Percentiles rank a stretch among this genome's conserved stretches.
Conservation (phyloP, 345 rosid genomes). For the Garcia nutans region DNA sequence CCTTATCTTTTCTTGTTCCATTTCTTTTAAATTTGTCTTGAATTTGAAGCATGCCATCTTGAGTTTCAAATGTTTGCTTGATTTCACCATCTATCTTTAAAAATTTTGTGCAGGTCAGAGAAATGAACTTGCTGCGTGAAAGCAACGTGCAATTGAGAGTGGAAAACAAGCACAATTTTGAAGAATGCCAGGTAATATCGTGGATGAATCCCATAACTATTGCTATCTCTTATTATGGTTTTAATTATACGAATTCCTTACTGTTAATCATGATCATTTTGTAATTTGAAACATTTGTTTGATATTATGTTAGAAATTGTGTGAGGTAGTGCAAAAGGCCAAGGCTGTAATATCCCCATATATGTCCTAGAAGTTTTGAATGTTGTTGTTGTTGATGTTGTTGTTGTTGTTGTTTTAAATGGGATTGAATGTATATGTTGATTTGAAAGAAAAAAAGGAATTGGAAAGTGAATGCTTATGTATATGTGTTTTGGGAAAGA, state of each 20-base stretch:
- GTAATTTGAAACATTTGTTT: constrained; percentile 6
- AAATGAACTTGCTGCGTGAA: constrained; percentile 88
- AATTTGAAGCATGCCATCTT: too few relatives aligned
- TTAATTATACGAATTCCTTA: neutral
- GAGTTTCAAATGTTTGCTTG: neutral
- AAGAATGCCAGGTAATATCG: constrained; percentile 75
- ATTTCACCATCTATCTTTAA: neutral
- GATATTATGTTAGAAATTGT: constrained; percentile 54
- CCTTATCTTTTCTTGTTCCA: neutral
- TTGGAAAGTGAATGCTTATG: too few relatives aligned
- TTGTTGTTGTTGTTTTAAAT: too few relatives aligned
- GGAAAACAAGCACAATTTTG: constrained; percentile 95
- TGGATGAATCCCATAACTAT: constrained; percentile 2
- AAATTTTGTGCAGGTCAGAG: constrained; percentile 57
- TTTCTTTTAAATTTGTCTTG: neutral
- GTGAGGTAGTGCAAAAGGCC: constrained; percentile 65
- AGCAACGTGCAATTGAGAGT: constrained; percentile 94
- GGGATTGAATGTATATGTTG: too few relatives aligned
- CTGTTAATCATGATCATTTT: neutral
- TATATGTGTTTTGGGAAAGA: too few relatives aligned
- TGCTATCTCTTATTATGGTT: neutral
- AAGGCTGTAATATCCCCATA: too few relatives aligned
- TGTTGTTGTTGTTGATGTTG: too few relatives aligned
- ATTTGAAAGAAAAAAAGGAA: too few relatives aligned
- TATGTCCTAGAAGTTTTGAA: too few relatives aligned